A percentile compares a stretch with the other conserved stretches of the same genome.
These are phyloP conservation scores for Dioscorea alata DNA, from an alignment of 106 monocot species.

Conservation along the genomic window DNA sequence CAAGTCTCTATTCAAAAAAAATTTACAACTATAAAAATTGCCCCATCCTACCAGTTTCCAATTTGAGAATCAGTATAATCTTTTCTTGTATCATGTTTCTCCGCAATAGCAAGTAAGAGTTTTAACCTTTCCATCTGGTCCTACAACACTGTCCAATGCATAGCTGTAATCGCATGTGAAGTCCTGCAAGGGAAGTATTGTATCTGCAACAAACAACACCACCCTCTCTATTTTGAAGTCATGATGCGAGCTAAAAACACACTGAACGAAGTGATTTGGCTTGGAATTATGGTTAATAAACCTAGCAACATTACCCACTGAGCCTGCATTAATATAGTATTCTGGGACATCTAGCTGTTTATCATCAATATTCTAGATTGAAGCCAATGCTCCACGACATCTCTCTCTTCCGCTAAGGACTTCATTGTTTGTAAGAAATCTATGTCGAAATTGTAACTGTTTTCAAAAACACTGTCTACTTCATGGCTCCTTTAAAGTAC, in stretches of 20 bases:
- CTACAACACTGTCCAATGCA: constrained; percentile 64
- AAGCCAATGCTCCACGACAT: constrained; percentile 39
- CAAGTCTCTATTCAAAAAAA: too few species aligned
- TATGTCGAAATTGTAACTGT: constrained; percentile 89
- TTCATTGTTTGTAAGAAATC: constrained; percentile 87
- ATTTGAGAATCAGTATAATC: constrained; percentile 36
- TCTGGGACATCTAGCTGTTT: constrained; percentile 50
- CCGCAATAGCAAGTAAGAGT: constrained; percentile 69
- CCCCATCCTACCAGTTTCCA: too few species aligned
- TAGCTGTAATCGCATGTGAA: constrained; percentile 75
- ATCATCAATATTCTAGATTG: constrained; percentile 15
- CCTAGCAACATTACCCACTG: constrained; percentile 63
- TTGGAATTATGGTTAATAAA: constrained; percentile 96
- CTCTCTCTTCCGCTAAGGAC: constrained; percentile 87
- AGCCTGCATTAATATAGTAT: constrained; percentile 78
- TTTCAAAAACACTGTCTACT: constrained; percentile 32
- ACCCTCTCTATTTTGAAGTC: constrained; percentile 68
- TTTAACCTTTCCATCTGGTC: constrained; percentile 48
- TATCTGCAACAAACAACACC: constrained; percentile 87
- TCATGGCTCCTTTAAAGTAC: constrained; percentile 48
- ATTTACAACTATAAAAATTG: too few species aligned
- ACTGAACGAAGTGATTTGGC: constrained; percentile 93
- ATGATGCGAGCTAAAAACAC: constrained; percentile 65
- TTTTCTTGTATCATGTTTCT: constrained; percentile 49
- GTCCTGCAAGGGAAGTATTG: constrained; percentile 85